Evolutionary conservation across 495 filamentous ascomycete species (phyloP), one percentile per base, ranked within the genome.

Genomic region (Peziza echinospora): DNA sequence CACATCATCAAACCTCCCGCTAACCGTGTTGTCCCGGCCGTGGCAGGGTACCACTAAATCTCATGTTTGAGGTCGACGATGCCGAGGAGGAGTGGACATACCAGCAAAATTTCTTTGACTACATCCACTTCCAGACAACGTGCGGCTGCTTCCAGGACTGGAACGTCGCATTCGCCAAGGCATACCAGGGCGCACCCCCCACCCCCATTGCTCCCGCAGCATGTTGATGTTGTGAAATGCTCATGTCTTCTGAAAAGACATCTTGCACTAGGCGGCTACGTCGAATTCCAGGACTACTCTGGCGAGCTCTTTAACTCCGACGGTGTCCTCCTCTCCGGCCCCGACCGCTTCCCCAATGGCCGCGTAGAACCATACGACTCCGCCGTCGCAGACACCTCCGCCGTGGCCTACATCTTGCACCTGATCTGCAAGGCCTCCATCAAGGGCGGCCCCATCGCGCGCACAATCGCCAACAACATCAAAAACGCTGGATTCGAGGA

Each of bases 231-330:
- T 34, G 26, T n/a, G n/a, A n/a, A n/a, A n/a, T n/a, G n/a, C n/a
- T n/a, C n/a, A n/a, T n/a, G n/a, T n/a, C n/a, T n/a, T n/a, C n/a
- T n/a, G n/a, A n/a, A 37, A 16, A 72, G 70, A 26, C 71, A 72
- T 53, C 58, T 75, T 9, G 69, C 69, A 44, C 78, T 78, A 2
- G 78, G 78, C 24, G 79, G 71, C 49, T 80, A 72, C 65, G 60
- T 77, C 43, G 76, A 81, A 49, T 64, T 77, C 40, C 65, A 70
- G 44, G 72, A 76, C 44, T 54, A 53, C 43, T 45, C 42, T 30
- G 25, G 30, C 3, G 30, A 37, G 30, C 13, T 37, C 3, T 37
- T 37, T 17, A 7, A 3, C 6, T 13, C 13, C 30, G 30, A 37
- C 30, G 30, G 30, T 11, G 19, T 17, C 13, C 13, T 37, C 13